These are phyloP conservation scores for Cryptococcus amylolentus DNA, from an alignment of 1,284 basidiomycete genomes.

Conservation along the genomic window DNA sequence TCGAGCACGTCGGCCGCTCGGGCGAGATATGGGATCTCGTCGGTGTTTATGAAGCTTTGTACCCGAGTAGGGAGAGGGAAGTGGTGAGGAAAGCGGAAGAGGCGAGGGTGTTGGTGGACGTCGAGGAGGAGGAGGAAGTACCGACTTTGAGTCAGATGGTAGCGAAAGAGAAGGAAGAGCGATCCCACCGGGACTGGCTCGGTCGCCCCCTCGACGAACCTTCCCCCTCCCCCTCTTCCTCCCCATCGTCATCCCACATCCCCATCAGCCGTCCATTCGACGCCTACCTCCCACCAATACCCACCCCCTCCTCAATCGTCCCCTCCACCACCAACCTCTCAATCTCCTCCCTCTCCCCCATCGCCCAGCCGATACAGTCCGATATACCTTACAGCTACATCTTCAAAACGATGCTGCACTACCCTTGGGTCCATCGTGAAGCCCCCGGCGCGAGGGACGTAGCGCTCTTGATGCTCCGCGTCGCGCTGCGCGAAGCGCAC, in stretches of 20 bases:
- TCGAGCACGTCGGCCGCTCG: slow-evolving; percentile 10
- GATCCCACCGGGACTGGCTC: slow-evolving; percentile 12
- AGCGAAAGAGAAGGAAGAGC: slow-evolving; percentile 8
- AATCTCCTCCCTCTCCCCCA: background rate
- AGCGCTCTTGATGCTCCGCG: slow-evolving; percentile 5
- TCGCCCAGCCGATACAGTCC: background rate
- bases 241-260: background rate
- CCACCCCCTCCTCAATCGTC: slow-evolving; percentile 5
- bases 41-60: slow-evolving; percentile 10
- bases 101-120: background rate
- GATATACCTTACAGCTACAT: background rate
- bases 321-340: background rate
- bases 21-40: slow-evolving; percentile 9
- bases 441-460: slow-evolving; percentile 9
- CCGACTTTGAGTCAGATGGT: slow-evolving; percentile 13
- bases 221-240: no score
- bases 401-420: slow-evolving; percentile 10
- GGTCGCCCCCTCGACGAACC: background rate
- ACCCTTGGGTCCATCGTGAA: slow-evolving; percentile 6
- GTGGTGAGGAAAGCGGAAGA: background rate
- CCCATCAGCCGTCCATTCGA: slow-evolving; percentile 2
- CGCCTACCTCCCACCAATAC: slow-evolving; percentile 9
- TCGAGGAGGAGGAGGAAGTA: slow-evolving; percentile 10
- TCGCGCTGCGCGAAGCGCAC: slow-evolving; percentile 12
- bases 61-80: background rate